A percentile compares a stretch with the other conserved stretches of the same genome.
phyloP scores from a whole-genome alignment of 768 basidiomycete species.

The Naganishia randhawae region DNA sequence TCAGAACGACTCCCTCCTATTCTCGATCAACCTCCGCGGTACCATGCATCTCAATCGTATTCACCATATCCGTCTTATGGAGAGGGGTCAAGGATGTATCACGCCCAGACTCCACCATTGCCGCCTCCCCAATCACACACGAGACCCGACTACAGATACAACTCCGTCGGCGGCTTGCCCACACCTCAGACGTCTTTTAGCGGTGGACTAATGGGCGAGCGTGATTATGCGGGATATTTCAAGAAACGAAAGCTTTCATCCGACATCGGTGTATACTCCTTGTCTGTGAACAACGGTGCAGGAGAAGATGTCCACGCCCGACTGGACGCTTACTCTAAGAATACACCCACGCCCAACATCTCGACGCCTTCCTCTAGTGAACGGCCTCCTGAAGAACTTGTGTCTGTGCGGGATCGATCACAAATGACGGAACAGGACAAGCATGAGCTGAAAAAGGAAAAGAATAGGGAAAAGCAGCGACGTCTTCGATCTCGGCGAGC shows the following conservation, averaged over 20 bases:
- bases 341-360: constrained; percentile 10
- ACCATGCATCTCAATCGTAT: neutral
- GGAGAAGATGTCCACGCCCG: neutral
- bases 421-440: constrained; percentile 24
- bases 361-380: constrained; percentile 18
- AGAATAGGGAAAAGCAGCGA: constrained; percentile 28
- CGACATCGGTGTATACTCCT: constrained; percentile 18
- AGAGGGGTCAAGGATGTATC: constrained; percentile 12
- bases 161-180: neutral
- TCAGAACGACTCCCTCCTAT: constrained; percentile 4
- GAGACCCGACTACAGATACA: constrained; percentile 11
- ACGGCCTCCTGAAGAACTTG: constrained; percentile 1
- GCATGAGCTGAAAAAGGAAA: constrained; percentile 27
- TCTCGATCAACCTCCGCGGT: constrained; percentile 8
- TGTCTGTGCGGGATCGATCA: neutral
- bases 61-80: constrained; percentile 11
- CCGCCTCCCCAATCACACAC: constrained; percentile 8
- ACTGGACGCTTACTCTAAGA: neutral
- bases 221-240: constrained; percentile 8
- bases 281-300: neutral
- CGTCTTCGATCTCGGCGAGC: constrained; percentile 19
- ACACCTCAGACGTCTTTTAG: constrained; percentile 2
- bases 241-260: constrained; percentile 22
- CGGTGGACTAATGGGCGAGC: neutral
- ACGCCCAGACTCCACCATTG: constrained; percentile 12